A percentile compares a stretch with the other conserved stretches of the same genome.
Evolutionary conservation across 805 yeast species (phyloP).

Genomic region (Maudiozyma saulgeensis): DNA sequence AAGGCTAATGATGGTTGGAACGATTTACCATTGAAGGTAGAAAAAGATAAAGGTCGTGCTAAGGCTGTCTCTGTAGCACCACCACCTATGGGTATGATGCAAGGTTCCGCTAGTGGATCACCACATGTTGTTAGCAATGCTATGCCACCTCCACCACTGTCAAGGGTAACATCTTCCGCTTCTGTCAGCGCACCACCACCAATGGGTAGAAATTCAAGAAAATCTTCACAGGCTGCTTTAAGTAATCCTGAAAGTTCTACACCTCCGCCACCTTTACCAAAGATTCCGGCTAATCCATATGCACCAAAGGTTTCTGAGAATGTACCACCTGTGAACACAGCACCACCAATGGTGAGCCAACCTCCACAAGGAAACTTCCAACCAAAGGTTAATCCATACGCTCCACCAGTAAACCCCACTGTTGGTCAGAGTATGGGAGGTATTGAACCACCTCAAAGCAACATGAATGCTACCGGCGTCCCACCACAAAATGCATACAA

Average conservation of each 20-base stretch:
- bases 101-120: neutral
- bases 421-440: neutral
- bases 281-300: conserved; percentile 1
- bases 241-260: conserved; percentile 19
- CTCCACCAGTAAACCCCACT: neutral
- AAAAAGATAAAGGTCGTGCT: conserved; percentile 26
- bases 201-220: conserved; percentile 1
- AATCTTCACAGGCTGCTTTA: neutral
- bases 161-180: conserved; percentile 19
- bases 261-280: conserved; percentile 4
- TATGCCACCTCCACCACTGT: conserved; percentile 17
- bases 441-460: neutral
- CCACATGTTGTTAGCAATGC: conserved; percentile 6
- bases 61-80: conserved; percentile 33
- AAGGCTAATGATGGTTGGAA: conserved; percentile 33
- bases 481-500: conserved; percentile 9
- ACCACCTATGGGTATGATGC: conserved; percentile 7
- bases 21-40: conserved; percentile 27
- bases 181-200: conserved; percentile 19
- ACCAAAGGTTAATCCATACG: neutral
- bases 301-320: conserved; percentile 2
- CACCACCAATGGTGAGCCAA: neutral
- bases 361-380: neutral
- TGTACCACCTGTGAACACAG: neutral
- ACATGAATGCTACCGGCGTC: conserved; percentile 11